Base-by-base conservation (phyloP, 176 grass and related monocot species). In the Rhynchospora tenuis region DNA sequence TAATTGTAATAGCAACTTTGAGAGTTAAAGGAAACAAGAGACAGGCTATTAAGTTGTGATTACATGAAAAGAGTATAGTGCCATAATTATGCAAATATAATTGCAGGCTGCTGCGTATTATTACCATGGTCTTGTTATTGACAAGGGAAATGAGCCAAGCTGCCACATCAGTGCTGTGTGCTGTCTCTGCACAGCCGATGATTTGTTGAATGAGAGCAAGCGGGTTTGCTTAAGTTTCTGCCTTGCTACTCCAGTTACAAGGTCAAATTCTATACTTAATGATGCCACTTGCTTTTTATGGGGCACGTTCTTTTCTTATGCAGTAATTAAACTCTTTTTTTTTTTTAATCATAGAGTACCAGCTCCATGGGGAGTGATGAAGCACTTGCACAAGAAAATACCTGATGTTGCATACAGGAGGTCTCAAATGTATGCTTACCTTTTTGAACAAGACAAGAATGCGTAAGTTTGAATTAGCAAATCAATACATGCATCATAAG, bases 331-430 rank as follows among this genome's bases (percentile, higher is more conserved):
- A 22, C 38, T 89, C 9, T 54, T 84, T 58, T 83, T 73, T 44
- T 45, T n/a, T n/a, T n/a, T n/a, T n/a, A n/a, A n/a, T 87, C 48
- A 33, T 68, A 98, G 96, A 85, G 89, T 91, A 23, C 96, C 93
- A 72, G 89, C 89, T 50, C 48, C 93, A 48, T 98, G 93, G 96
- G 96, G 93, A 60, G 87, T 99, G 51, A 95, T 95, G 96, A 99
- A 91, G 71, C 92, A 93, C 60, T 91, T 99, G 86, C 89, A 91
- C 58, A 93, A 90, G 81, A 98, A 95, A 92, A 94, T 95, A 80
- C 96, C 96, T 62, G 91, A 95, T 89, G 85, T 90, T 1, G 89
- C 88, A 0, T 61, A 80, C 69, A 98, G 91, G 76, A 95, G 92
- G 85, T 93, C 87, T 19, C 91, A 99, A 79, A 91, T 90, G 71